Evolutionary conservation across 306 rosid species (phyloP).

Genomic region (Quercus suber): DNA sequence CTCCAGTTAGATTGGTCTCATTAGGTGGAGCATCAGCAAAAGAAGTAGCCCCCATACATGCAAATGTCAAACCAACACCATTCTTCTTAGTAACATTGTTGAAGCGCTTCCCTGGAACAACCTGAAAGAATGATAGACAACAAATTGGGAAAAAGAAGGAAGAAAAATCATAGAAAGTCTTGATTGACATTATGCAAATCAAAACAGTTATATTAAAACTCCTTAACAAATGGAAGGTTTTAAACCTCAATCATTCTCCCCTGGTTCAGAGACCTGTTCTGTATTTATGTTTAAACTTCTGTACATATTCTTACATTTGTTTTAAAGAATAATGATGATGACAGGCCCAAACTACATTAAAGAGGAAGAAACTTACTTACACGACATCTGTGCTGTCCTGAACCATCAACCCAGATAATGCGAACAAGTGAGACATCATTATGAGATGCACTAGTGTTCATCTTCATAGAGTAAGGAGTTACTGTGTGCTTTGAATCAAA

Average conservation of each 20-base stretch:
- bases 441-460: constrained; percentile 32
- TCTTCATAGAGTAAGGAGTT: constrained; percentile 23
- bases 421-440: constrained; percentile 59
- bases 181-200: too few relatives aligned
- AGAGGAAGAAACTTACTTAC: constrained; percentile 42
- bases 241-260: neutral
- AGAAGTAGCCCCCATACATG: constrained; percentile 66
- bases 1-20: constrained; percentile 64
- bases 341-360: constrained; percentile 2
- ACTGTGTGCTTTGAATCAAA: constrained; percentile 23
- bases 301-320: constrained; percentile 7
- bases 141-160: constrained; percentile 3
- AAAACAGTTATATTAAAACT: too few relatives aligned
- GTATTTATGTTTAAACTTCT: constrained; percentile 1
- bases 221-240: too few relatives aligned
- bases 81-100: constrained; percentile 42
- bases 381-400: constrained; percentile 90
- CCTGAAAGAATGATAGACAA: constrained; percentile 50
- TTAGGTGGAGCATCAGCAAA: constrained; percentile 56
- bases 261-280: neutral
- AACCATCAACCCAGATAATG: constrained; percentile 69
- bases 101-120: constrained; percentile 68
- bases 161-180: neutral
- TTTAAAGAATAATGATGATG: neutral
- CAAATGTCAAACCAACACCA: constrained; percentile 73